Percentiles rank a stretch among this genome's conserved stretches.
These are phyloP conservation scores for Hygrophorus russula DNA, from an alignment of 768 basidiomycete species.

Conservation along the genomic window DNA sequence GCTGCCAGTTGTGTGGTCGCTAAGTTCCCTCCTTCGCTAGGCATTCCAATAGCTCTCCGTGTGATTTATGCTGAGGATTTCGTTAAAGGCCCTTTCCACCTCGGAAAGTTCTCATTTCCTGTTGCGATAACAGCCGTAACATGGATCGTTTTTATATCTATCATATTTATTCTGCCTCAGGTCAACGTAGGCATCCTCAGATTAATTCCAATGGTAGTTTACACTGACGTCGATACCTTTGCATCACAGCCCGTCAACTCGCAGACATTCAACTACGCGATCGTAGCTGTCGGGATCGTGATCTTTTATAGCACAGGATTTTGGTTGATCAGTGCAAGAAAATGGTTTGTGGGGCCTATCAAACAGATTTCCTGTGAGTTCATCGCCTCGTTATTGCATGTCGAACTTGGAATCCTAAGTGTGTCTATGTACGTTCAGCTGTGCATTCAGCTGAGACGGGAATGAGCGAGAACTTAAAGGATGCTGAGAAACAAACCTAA, in stretches of 20 bases:
- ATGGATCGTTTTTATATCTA: slow-evolving; percentile 66
- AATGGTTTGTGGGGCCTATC: slow-evolving; percentile 64
- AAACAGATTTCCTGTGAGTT: slow-evolving; percentile 42
- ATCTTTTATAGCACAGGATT: slow-evolving; percentile 51
- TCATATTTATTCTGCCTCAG: slow-evolving; percentile 65
- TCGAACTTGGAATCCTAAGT: too few species aligned
- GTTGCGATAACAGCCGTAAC: slow-evolving; percentile 42
- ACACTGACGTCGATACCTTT: background rate
- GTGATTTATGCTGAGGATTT: slow-evolving; percentile 51
- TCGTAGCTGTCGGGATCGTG: slow-evolving; percentile 70
- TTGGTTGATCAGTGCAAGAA: slow-evolving; percentile 61
- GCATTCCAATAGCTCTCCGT: slow-evolving; percentile 59
- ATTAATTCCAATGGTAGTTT: background rate
- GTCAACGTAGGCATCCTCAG: slow-evolving; percentile 32
- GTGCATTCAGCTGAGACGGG: too few species aligned
- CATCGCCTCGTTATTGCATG: too few species aligned
- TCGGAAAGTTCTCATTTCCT: slow-evolving; percentile 52
- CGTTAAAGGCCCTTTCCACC: slow-evolving; percentile 61
- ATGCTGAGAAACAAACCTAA: too few species aligned
- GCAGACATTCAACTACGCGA: slow-evolving; percentile 65
- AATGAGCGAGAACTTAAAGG: too few species aligned
- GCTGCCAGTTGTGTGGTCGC: background rate
- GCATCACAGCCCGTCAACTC: slow-evolving; percentile 46
- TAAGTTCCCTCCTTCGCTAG: slow-evolving; percentile 16
- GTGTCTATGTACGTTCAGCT: too few species aligned